Evolutionary conservation across 2,329 filamentous ascomycete genomes (phyloP).

Genomic region (Corinectria fuckeliana): DNA sequence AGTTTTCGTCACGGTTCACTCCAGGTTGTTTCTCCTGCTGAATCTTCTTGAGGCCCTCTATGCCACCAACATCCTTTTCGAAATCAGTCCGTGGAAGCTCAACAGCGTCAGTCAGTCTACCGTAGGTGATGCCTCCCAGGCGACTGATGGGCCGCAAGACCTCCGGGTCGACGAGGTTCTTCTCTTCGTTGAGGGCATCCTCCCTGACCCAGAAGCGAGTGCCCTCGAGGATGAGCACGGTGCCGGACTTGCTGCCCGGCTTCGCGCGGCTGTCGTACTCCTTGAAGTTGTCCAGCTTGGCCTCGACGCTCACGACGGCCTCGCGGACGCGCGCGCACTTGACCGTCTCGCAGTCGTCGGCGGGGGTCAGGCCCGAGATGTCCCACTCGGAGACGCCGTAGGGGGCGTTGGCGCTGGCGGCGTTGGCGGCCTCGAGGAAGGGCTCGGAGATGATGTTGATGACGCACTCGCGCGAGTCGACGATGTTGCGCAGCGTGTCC

Average conservation of each 20-base stretch:
- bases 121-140: conserved; percentile 87
- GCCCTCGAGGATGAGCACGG: conserved; percentile 80
- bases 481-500: conserved; percentile 78
- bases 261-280: conserved; percentile 78
- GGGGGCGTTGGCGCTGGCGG: conserved; percentile 78
- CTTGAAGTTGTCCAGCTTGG: conserved; percentile 72
- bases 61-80: conserved; percentile 56
- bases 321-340: conserved; percentile 78
- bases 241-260: conserved; percentile 77
- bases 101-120: conserved; percentile 69
- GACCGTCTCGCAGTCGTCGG: conserved; percentile 67
- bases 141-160: conserved; percentile 78
- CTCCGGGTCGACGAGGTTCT: conserved; percentile 75
- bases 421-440: conserved; percentile 87
- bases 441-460: conserved; percentile 89
- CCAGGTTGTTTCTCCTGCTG: conserved; percentile 30
- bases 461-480: conserved; percentile 75
- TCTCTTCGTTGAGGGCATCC: conserved; percentile 83
- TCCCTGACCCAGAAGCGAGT: conserved; percentile 88
- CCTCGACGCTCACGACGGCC: conserved; percentile 83
- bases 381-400: conserved; percentile 81
- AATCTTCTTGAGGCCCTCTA: conserved; percentile 64
- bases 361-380: conserved; percentile 76
- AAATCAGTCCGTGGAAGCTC: conserved; percentile 73
- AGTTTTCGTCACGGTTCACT: conserved; percentile 2